Base-by-base conservation (phyloP, 1,284 basidiomycete genomes). In the Moesziomyces sp. region DNA sequence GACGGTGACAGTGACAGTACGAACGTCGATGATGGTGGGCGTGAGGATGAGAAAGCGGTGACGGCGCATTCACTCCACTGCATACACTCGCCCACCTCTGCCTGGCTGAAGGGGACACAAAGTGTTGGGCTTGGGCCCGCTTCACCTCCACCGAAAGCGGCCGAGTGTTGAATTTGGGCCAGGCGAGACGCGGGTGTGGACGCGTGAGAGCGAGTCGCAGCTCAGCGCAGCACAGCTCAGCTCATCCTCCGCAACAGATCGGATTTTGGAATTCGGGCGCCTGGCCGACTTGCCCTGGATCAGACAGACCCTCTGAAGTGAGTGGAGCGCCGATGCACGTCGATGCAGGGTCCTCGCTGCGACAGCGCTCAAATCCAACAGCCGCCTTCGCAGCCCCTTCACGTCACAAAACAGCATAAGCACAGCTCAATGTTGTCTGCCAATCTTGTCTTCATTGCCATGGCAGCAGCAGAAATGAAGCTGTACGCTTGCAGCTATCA, bases 291-390 rank as follows among this genome's bases (percentile, higher is more conserved):
- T 30, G 30, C 30, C 30, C 30, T 30, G 5, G 30, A 10, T 34
- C 10, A 13, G 11, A 10, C 30, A 3, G 30, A 34, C 7, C 30
- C 30, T 34, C 30, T 34, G 30, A 5, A 40, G 38, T 18, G 38
- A 16, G 35, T 11, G 35, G 11, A 18, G 11, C 6, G 38, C 38
- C 16, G 40, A 46, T 56, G 53, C 53, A 56, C 11, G 59, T 23
- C 34, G 52, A 45, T 61, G 59, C 59, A 61, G 59, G 59, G 59
- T 61, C 59, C 40, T 26, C 7, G n/a, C 18, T 34, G 14, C 35
- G 2, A 42, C 14, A 21, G 13, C 11, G 6, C 23, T n/a, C 45
- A 38, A 44, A 23, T 48, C 28, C 24, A 18, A 34, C 30, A 34
- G 10, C 30, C 30, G 30, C 30, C 10, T 10, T 3, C 30, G 1